phyloP scores from a whole-genome alignment of 1,284 basidiomycete species.

The Tetrapyrgos nigripes region DNA sequence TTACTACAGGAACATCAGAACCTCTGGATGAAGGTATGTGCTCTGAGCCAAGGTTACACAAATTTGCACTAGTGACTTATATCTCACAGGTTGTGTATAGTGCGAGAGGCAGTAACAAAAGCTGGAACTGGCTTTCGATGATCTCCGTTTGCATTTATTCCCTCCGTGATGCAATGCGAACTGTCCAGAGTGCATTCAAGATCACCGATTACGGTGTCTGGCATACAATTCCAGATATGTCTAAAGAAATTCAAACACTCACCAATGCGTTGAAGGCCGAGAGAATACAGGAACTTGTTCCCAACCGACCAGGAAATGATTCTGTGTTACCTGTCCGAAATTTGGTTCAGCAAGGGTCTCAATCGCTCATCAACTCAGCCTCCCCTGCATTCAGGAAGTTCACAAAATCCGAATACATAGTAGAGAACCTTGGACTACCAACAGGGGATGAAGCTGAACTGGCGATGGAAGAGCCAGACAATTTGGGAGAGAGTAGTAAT shows the following conservation, averaged over 20 bases:
- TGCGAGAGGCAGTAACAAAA: constrained; percentile 22
- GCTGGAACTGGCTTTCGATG: constrained; percentile 28
- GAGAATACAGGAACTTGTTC: constrained; percentile 13
- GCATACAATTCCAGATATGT: constrained; percentile 22
- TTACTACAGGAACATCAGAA: constrained; percentile 25
- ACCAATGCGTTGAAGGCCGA: constrained; percentile 13
- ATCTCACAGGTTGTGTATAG: constrained; percentile 23
- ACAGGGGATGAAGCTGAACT: too few relatives aligned
- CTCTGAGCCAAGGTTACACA: not conserved
- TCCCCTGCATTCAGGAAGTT: too few relatives aligned
- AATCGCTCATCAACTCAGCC: too few relatives aligned
- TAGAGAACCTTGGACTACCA: too few relatives aligned
- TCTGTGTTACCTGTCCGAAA: constrained; percentile 12
- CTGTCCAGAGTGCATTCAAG: constrained; percentile 19
- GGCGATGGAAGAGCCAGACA: not conserved
- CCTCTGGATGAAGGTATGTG: constrained; percentile 17
- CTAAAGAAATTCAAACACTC: constrained; percentile 11
- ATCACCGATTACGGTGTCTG: constrained; percentile 14
- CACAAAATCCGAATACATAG: too few relatives aligned
- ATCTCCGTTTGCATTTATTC: constrained; percentile 26
- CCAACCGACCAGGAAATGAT: constrained; percentile 7
- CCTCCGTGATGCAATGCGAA: constrained; percentile 22
- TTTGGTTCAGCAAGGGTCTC: constrained; percentile 15
- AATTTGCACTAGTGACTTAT: not conserved
- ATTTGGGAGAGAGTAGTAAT: not conserved